phyloP scores from a whole-genome alignment of 1,284 basidiomycete species.

The Abortiporus biennis region DNA sequence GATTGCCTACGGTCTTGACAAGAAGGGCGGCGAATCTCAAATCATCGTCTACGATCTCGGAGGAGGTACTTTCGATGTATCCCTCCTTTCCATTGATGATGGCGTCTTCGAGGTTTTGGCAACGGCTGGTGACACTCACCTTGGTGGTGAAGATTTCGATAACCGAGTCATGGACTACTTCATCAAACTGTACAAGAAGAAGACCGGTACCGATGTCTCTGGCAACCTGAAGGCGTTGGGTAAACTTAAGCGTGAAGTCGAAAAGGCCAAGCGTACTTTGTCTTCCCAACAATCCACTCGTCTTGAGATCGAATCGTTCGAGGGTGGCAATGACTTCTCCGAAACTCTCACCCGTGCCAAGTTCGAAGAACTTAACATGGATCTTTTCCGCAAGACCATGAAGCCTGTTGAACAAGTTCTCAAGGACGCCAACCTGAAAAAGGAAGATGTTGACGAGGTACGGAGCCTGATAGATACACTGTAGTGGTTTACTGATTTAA shows the following conservation, averaged over 20 bases:
- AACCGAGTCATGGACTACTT: constrained; percentile 94
- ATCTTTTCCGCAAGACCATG: constrained; percentile 99
- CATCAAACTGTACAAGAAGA: constrained; percentile 92
- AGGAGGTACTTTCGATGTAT: constrained; percentile 85
- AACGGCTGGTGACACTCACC: constrained; percentile 97
- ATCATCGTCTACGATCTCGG: constrained; percentile 96
- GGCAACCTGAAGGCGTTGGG: constrained; percentile 89
- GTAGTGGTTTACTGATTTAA: neutral
- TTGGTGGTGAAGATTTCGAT: constrained; percentile 99
- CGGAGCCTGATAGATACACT: constrained; percentile 12
- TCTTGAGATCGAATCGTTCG: constrained; percentile 82
- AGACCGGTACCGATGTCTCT: constrained; percentile 86
- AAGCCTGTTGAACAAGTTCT: constrained; percentile 98
- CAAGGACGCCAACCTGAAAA: constrained; percentile 97
- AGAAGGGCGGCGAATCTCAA: constrained; percentile 88
- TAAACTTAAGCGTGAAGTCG: constrained; percentile 97
- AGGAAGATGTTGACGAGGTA: constrained; percentile 93
- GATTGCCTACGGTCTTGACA: constrained; percentile 98
- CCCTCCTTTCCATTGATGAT: constrained; percentile 94
- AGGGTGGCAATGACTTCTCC: constrained; percentile 94
- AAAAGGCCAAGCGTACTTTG: constrained; percentile 98
- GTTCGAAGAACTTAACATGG: constrained; percentile 98
- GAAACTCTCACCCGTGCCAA: constrained; percentile 97
- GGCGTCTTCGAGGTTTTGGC: constrained; percentile 98
- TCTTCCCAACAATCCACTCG: constrained; percentile 71